Evolutionary conservation across 352 stramenopile species (phyloP).

Genomic region (Globisporangium cylindrosporum): DNA sequence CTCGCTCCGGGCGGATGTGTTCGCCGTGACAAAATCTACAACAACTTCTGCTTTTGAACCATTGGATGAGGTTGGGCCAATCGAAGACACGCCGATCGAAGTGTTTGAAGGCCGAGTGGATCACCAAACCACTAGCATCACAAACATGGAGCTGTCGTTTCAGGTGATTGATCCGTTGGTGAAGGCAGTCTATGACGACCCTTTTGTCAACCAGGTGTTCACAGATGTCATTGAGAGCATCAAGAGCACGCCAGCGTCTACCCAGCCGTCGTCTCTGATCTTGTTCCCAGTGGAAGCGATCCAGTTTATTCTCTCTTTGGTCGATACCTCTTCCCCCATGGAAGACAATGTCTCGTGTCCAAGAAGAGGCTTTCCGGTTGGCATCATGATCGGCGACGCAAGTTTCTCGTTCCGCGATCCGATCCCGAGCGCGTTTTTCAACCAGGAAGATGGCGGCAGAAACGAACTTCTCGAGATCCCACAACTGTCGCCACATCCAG

Average conservation of each 20-base stretch:
- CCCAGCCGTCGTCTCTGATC: conserved; percentile 38
- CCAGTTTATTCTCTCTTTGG: conserved; percentile 43
- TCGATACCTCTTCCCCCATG: not conserved
- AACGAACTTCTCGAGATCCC: conserved; percentile 43
- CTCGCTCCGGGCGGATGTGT: conserved; percentile 69
- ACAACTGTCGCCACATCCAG: conserved; percentile 71
- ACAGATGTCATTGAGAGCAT: conserved; percentile 31
- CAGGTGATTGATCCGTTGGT: conserved; percentile 19
- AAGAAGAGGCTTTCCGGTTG: conserved; percentile 18
- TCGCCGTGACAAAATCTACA: conserved; percentile 30
- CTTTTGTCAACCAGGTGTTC: conserved; percentile 38
- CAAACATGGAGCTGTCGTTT: conserved; percentile 50
- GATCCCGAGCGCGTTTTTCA: conserved; percentile 59
- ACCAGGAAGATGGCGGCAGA: conserved; percentile 8
- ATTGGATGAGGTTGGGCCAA: not conserved
- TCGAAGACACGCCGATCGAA: not conserved
- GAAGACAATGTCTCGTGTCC: conserved; percentile 1
- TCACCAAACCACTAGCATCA: conserved; percentile 36
- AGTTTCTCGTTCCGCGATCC: conserved; percentile 59
- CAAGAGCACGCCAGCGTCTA: conserved; percentile 1
- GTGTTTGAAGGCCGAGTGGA: conserved; percentile 50
- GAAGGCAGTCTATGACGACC: conserved; percentile 35
- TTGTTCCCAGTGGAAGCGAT: conserved; percentile 72
- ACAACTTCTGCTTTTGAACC: not conserved
- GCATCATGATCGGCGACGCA: conserved; percentile 50